A percentile compares a stretch with the other conserved stretches of the same genome.
phyloP scores from a whole-genome alignment of 305 asterid genomes.

The Vinca major region DNA sequence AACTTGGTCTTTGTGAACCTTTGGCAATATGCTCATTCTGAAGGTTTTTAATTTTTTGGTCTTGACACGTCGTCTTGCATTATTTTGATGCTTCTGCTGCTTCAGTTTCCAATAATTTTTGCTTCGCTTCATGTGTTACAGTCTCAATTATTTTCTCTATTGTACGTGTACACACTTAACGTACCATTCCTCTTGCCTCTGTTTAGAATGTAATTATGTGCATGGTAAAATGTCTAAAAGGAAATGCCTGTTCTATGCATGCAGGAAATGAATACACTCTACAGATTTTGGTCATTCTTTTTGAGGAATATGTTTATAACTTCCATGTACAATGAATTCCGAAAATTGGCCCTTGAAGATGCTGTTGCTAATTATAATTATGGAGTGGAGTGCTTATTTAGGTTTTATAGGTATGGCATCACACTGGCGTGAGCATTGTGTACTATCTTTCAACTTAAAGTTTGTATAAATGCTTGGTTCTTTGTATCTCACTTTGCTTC shows the following conservation, averaged over 20 bases:
- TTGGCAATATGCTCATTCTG: background rate
- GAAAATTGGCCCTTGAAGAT: slow-evolving; percentile 70
- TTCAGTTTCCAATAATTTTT: background rate
- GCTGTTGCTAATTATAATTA: slow-evolving; percentile 71
- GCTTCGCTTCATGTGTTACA: background rate
- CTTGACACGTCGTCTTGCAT: background rate
- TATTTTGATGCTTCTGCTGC: background rate
- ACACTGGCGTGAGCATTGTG: slow-evolving; percentile 3
- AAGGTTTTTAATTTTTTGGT: background rate
- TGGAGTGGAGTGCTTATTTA: slow-evolving; percentile 72
- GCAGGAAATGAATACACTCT: slow-evolving; percentile 94
- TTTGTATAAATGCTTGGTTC: background rate
- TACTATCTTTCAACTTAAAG: background rate
- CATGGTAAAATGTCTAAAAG: slow-evolving; percentile 2
- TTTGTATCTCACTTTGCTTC: background rate
- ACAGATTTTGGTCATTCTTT: slow-evolving; percentile 87
- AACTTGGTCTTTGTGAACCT: background rate
- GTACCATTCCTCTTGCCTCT: background rate
- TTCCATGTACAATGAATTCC: slow-evolving; percentile 77
- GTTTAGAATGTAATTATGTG: background rate
- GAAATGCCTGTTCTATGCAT: slow-evolving; percentile 10
- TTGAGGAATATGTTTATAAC: slow-evolving; percentile 54
- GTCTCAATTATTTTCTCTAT: background rate
- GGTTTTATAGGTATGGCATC: slow-evolving; percentile 64
- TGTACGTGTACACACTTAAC: background rate